Conservation (phyloP, 2,329 filamentous ascomycete genomes). For the Trichophyton schoenleinii region DNA sequence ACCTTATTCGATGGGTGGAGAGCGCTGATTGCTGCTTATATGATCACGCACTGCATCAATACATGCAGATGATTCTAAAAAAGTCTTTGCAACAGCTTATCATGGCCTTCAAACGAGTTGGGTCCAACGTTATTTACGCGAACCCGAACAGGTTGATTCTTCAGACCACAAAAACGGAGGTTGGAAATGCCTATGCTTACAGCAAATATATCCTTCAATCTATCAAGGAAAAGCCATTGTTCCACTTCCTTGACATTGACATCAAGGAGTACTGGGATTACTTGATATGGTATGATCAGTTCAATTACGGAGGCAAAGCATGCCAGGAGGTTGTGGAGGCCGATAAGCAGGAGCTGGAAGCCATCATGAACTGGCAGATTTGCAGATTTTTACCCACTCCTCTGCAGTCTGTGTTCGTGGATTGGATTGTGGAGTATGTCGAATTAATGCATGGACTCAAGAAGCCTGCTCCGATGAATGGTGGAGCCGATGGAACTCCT, state of each 20-base stretch:
- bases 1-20: conserved; percentile 94
- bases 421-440: conserved; percentile 92
- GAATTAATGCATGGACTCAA: conserved; percentile 86
- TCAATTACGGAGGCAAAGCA: conserved; percentile 94
- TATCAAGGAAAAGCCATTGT: conserved; percentile 87
- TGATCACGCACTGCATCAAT: conserved; percentile 86
- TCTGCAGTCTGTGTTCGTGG: conserved; percentile 72
- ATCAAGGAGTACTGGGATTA: conserved; percentile 99
- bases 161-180: conserved; percentile 91
- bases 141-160: conserved; percentile 78
- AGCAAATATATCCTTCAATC: conserved; percentile 96
- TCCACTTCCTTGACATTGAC: conserved; percentile 92
- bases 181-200: conserved; percentile 93
- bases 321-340: conserved; percentile 65
- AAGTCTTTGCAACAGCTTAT: conserved; percentile 96
- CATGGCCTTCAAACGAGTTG: conserved; percentile 88
- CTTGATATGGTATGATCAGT: conserved; percentile 96
- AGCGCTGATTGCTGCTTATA: conserved; percentile 89
- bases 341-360: conserved; percentile 71
- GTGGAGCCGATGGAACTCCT: conserved; percentile 44
- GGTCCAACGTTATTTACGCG: conserved; percentile 91
- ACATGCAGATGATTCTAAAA: conserved; percentile 96
- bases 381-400: conserved; percentile 71
- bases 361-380: conserved; percentile 97
- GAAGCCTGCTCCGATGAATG: conserved; percentile 40